These are phyloP conservation scores for Ustilago vetiveriae DNA, from an alignment of 1,284 basidiomycete genomes.

Conservation along the genomic window DNA sequence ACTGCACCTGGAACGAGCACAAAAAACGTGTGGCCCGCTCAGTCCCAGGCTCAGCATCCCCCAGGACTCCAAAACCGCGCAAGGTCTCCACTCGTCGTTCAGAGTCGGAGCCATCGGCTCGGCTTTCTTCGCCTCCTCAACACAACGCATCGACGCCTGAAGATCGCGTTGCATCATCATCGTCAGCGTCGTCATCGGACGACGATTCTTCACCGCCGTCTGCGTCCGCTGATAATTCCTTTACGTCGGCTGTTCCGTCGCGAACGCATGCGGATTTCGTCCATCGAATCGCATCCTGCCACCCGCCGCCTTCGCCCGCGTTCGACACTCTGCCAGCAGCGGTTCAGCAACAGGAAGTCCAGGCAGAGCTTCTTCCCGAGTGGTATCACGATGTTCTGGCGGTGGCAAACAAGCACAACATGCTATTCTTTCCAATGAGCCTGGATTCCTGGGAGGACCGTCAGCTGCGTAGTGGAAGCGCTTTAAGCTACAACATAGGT, in stretches of 20 bases:
- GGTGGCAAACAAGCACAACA: conserved; percentile 18
- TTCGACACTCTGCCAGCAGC: not conserved
- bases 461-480: not conserved
- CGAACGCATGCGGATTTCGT: too few species aligned
- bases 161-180: not conserved
- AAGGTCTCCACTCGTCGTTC: conserved; percentile 9
- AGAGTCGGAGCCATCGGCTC: conserved; percentile 1
- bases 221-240: not conserved
- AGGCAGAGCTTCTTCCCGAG: not conserved
- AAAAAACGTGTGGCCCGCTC: not conserved
- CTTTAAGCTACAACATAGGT: not conserved
- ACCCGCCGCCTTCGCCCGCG: too few species aligned
- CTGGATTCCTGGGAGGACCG: conserved; percentile 12
- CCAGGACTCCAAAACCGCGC: not conserved
- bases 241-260: too few species aligned
- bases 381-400: conserved; percentile 9
- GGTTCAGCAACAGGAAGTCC: too few species aligned
- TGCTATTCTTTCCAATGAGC: conserved; percentile 13
- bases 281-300: too few species aligned
- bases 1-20: conserved; percentile 24
- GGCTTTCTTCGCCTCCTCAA: not conserved
- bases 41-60: conserved; percentile 12
- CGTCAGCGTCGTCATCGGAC: not conserved
- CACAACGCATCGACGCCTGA: not conserved
- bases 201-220: not conserved